Evolutionary conservation across 2,329 filamentous ascomycete species (phyloP).

Genomic region (Colletotrichum tropicale): DNA sequence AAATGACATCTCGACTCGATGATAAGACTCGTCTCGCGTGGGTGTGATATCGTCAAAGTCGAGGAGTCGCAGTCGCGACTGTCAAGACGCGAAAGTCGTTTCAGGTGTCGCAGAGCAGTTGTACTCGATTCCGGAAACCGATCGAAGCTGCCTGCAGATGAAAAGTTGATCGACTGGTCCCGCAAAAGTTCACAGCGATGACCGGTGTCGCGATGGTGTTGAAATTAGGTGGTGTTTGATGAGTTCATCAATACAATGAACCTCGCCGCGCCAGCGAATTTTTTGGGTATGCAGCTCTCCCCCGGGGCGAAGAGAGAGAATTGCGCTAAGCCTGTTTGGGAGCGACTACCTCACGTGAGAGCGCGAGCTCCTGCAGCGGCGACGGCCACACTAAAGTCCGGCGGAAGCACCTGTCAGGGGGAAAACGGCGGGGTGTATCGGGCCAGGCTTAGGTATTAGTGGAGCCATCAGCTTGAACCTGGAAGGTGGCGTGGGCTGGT

Average conservation of each 20-base stretch:
- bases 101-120: conserved; percentile 11
- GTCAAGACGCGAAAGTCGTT: conserved; percentile 18
- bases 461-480: not conserved
- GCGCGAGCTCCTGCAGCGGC: not conserved
- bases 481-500: not conserved
- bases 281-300: conserved; percentile 17
- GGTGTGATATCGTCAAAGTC: conserved; percentile 12
- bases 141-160: not conserved
- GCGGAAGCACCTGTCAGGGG: not conserved
- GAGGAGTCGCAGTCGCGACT: conserved; percentile 22
- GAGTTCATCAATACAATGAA: conserved; percentile 7
- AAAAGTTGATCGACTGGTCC: conserved; percentile 8
- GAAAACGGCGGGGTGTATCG: not conserved
- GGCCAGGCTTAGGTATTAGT: not conserved
- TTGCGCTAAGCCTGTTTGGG: not conserved
- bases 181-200: conserved; percentile 25
- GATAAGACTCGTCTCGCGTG: not conserved
- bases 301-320: not conserved
- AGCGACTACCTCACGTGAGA: not conserved
- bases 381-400: not conserved
- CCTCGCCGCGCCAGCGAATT: conserved; percentile 18
- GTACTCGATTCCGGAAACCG: conserved; percentile 1
- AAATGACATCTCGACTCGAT: conserved; percentile 49
- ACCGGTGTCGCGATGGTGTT: conserved; percentile 13
- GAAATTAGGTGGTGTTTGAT: conserved; percentile 10